Base-by-base conservation (phyloP, 768 basidiomycete genomes). In the Dioszegia aurantiaca region DNA sequence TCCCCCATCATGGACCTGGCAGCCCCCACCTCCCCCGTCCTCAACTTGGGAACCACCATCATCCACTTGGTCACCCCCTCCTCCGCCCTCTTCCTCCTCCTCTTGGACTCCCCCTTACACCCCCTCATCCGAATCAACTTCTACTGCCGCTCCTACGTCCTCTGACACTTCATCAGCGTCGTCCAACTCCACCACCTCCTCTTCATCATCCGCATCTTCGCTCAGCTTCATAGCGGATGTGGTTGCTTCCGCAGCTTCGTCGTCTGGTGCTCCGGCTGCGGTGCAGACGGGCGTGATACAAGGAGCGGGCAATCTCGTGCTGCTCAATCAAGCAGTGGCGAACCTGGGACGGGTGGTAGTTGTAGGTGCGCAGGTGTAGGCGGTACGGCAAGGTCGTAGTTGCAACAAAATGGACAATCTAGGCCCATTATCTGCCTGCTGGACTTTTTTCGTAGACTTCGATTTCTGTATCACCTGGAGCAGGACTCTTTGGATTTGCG, bases 301-400 rank as follows among this genome's bases (percentile, higher is more conserved):
- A 12, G 45, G 45, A 10, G 30, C 58, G 11, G 69, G 65, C 16
- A 70, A 70, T 45, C 44, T 70, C 24, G 58, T 65, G 9, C 39
- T 67, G 24, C 37, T 70, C 44, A 70, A 65, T 43, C 63, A 67
- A 42, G 65, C 58, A 17, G 69, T 70, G 1, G 57, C 69, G n/a
- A 57, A 61, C 37, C 39, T 67, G 14, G 69, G 69, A 9, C 41
- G 64, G 44, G 61, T 70, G 27, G 65, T 70, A 36, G 69, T 68
- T 28, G 58, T 65, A 26, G 69, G 64, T 21, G 68, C 68, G 27
- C 48, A 31, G 23, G 30, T 37, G 5, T 40, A 54, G 44, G 44
- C 26, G 23, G 26, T 4, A 46, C 23, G 26, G 17, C 14, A 54
- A 11, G 14, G 52, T 5, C 40, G 21, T 37, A 42, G 40, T 6